Percentiles rank a stretch among this genome's conserved stretches.
These are phyloP conservation scores for Aspergillus sp. DNA, from an alignment of 2,329 filamentous ascomycete genomes.

Conservation along the genomic window DNA sequence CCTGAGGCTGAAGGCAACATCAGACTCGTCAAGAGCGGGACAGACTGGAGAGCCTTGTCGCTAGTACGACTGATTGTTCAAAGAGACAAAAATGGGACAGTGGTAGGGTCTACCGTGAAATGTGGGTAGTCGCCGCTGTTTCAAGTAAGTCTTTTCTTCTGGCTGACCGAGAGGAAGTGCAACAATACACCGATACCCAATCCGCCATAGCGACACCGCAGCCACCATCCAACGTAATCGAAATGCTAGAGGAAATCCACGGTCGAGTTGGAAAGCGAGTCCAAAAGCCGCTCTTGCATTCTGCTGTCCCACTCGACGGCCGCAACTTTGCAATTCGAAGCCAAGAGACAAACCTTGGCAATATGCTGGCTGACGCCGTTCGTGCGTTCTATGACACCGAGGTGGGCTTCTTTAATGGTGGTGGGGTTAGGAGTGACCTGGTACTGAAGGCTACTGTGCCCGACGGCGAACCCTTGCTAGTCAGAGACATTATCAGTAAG, in stretches of 20 bases:
- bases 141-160: background rate
- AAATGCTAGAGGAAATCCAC: conserved; percentile 14
- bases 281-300: conserved; percentile 20
- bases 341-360: conserved; percentile 26
- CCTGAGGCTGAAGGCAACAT: conserved; percentile 10
- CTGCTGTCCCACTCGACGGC: conserved; percentile 20
- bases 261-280: conserved; percentile 17
- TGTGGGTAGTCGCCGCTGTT: background rate
- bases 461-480: conserved; percentile 12
- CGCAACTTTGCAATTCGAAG: conserved; percentile 18
- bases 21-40: conserved; percentile 18
- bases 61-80: conserved; percentile 10
- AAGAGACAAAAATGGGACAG: conserved; percentile 4
- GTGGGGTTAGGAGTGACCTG: conserved; percentile 24
- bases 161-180: conserved; percentile 10
- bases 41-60: conserved; percentile 16
- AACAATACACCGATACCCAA: conserved; percentile 16
- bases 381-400: conserved; percentile 25
- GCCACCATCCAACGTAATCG: background rate
- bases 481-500: conserved; percentile 24
- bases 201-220: background rate
- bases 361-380: conserved; percentile 25
- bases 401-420: conserved; percentile 27
- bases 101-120: background rate
- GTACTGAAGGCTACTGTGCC: conserved; percentile 10